Evolutionary conservation across 495 filamentous ascomycete genomes (phyloP), one percentile per base, ranked within the genome.

Genomic region (Massariosphaeria phaeospora): DNA sequence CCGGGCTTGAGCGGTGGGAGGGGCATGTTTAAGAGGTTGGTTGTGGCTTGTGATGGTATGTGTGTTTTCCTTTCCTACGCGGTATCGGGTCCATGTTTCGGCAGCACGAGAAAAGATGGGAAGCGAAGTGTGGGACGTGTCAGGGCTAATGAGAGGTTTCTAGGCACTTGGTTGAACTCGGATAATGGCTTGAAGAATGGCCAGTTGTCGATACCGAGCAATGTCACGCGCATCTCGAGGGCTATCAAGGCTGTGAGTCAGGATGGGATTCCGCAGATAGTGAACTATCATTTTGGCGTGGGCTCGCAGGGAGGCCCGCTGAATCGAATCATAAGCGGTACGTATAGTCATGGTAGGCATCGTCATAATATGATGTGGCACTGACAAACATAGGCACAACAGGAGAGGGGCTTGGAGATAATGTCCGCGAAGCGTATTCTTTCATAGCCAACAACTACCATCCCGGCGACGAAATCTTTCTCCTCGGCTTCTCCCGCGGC

Each of bases 401-500:
- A 12, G 70, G 70, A 18, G 58, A 63, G 48, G 70, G 70, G 8
- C 49, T 73, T 9, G 49, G 48, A 9, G 68, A 83, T 67, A 79
- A 84, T 59, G 79, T 89, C 39, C 73, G 81, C 20, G 80, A 83
- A 59, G 79, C 76, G 0, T 89, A 89, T 64, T 73, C 76, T 5
- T 88, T 85, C 59, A 64, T 87, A 13, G 76, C 77, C 20, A 78
- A 79, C 36, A 89, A 89, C 69, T 86, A 81, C 56, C 68, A 75
- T 25, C 75, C 78, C 18, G 78, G 80, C 10, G 84, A 88, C 61
- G 82, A 88, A 56, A 85, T 88, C 36, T 73, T 86, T 47, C 72
- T 89, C 21, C 55, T 86, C 21, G 85, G 84, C 8, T 89, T 88
- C 69, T 86, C 83, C 23, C 75, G 85, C 2, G 84, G 85, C 8